These are phyloP conservation scores for Globisporangium nagaii DNA, from an alignment of 352 stramenopile genomes.

Conservation along the genomic window DNA sequence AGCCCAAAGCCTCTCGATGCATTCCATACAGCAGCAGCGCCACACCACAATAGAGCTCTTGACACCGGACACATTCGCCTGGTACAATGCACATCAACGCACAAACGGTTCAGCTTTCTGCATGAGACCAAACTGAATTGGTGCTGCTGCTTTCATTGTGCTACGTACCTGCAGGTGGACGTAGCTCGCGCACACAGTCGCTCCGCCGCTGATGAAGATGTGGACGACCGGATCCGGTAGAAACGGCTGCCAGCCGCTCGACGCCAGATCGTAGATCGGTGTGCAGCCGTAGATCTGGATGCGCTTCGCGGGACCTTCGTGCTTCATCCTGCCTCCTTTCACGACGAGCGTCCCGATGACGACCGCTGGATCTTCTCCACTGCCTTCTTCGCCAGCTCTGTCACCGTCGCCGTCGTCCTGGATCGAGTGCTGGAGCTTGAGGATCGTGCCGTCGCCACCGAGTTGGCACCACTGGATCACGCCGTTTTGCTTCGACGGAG, in stretches of 20 bases:
- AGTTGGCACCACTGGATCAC: conserved; percentile 73
- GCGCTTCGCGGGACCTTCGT: conserved; percentile 44
- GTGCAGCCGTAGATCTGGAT: conserved; percentile 77
- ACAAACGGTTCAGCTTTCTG: background rate
- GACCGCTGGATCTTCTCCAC: conserved; percentile 3
- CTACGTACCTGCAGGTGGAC: conserved; percentile 45
- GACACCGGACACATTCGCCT: conserved; percentile 32
- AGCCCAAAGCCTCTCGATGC: too few relatives aligned
- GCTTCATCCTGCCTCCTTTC: conserved; percentile 46
- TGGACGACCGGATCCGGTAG: conserved; percentile 47
- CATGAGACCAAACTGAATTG: too few relatives aligned
- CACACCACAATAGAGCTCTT: conserved; percentile 49
- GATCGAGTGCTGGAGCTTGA: conserved; percentile 42
- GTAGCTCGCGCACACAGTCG: conserved; percentile 47
- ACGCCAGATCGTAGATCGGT: conserved; percentile 54
- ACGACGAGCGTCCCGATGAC: conserved; percentile 39
- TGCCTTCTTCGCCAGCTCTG: background rate
- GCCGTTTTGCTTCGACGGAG: conserved; percentile 15
- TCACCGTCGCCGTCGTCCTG: conserved; percentile 10
- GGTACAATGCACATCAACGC: background rate
- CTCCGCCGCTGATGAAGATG: conserved; percentile 65
- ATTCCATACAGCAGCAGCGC: too few relatives aligned
- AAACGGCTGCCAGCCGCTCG: conserved; percentile 34
- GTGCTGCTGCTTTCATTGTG: background rate
- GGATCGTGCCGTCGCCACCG: conserved; percentile 68